A percentile compares a stretch with the other conserved stretches of the same genome.
Conservation (phyloP, 164 flowering plant genomes). For the Macadamia tetraphylla region DNA sequence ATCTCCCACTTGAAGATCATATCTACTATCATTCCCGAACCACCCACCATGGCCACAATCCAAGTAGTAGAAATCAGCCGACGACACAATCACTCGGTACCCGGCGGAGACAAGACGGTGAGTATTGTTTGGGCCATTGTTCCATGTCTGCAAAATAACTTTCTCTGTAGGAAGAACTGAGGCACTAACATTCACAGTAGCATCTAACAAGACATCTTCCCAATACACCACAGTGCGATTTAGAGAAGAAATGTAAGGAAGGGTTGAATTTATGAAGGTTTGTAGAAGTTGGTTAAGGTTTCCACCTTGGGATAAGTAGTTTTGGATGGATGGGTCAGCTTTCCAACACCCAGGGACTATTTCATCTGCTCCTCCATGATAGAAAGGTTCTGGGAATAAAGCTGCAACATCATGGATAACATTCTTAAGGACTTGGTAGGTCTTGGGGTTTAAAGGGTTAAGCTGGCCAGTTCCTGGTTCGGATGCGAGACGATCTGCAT, state of each 20-base stretch:
- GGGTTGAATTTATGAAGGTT: conserved; percentile 54
- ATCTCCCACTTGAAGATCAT: conserved; percentile 28
- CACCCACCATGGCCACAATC: conserved; percentile 92
- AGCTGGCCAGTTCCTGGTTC: conserved; percentile 97
- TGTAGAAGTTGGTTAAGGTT: conserved; percentile 70
- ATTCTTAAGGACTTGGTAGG: conserved; percentile 61
- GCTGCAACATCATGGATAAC: conserved; percentile 46
- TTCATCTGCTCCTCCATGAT: conserved; percentile 85
- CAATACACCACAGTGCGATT: conserved; percentile 71
- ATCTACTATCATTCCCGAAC: conserved; percentile 64
- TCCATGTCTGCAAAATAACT: conserved; percentile 83
- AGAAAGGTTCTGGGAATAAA: conserved; percentile 74
- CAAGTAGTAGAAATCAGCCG: conserved; percentile 74
- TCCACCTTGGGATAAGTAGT: conserved; percentile 46
- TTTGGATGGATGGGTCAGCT: conserved; percentile 49
- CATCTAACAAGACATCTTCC: conserved; percentile 78
- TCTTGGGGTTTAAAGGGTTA: conserved; percentile 72
- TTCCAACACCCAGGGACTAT: conserved; percentile 82
- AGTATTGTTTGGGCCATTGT: conserved; percentile 70
- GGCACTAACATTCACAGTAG: conserved; percentile 34
- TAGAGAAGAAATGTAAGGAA: conserved; percentile 55
- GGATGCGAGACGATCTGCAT: conserved; percentile 66
- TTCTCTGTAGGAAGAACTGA: conserved; percentile 42
- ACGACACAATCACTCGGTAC: conserved; percentile 74
- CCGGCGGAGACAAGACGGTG: conserved; percentile 64